Conservation (phyloP, 345 rosid species). For the Garcia nutans region DNA sequence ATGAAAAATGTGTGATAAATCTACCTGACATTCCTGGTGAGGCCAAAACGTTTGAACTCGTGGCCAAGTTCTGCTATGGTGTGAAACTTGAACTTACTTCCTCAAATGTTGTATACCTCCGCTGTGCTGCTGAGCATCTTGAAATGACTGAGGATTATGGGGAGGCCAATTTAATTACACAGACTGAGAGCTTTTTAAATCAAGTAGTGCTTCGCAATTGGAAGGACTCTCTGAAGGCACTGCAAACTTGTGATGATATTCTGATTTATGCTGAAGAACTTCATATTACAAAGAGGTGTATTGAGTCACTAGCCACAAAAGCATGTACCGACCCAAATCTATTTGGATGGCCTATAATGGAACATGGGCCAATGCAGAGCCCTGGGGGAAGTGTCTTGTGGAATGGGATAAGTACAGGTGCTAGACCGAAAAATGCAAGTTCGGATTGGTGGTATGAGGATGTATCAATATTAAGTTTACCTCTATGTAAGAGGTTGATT, state of each 20-base stretch:
- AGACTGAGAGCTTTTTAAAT: conserved; percentile 81
- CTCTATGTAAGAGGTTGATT: conserved; percentile 73
- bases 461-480: conserved; percentile 67
- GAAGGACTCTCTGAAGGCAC: conserved; percentile 85
- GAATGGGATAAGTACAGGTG: conserved; percentile 98
- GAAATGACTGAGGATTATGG: conserved; percentile 95
- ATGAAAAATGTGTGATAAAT: conserved; percentile 59
- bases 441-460: conserved; percentile 99
- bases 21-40: conserved; percentile 78
- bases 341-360: conserved; percentile 92
- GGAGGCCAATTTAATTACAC: conserved; percentile 74
- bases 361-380: conserved; percentile 93
- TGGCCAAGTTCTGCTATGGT: conserved; percentile 97
- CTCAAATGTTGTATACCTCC: conserved; percentile 75
- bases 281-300: conserved; percentile 70
- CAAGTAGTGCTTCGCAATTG: conserved; percentile 82
- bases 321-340: conserved; percentile 82
- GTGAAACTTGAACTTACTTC: conserved; percentile 94
- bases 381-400: conserved; percentile 95
- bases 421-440: conserved; percentile 67
- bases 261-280: conserved; percentile 67
- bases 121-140: conserved; percentile 84
- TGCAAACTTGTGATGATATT: conserved; percentile 78
- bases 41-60: conserved; percentile 88
- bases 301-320: conserved; percentile 71